Conservation (phyloP, 495 filamentous ascomycete genomes). For the Neurospora sp. region DNA sequence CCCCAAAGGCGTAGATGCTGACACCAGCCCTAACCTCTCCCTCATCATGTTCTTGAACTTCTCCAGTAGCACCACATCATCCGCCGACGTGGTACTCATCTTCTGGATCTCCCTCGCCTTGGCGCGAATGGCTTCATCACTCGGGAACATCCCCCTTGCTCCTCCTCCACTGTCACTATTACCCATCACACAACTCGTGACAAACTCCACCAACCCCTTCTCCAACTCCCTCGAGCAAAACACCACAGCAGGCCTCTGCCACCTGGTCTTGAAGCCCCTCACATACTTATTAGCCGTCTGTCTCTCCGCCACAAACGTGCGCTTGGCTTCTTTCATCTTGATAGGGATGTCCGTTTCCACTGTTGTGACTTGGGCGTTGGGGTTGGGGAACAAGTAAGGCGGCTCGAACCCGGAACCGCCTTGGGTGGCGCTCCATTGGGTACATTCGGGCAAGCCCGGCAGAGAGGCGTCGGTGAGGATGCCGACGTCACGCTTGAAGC, state of each 20-base stretch:
- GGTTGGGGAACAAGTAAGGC: constrained; percentile 28
- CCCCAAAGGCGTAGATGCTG: background rate
- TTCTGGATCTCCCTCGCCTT: constrained; percentile 35
- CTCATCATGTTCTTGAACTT: constrained; percentile 37
- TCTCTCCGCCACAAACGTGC: constrained; percentile 25
- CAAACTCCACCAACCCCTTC: constrained; percentile 32
- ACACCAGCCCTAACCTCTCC: constrained; percentile 3
- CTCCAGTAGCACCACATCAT: constrained; percentile 36
- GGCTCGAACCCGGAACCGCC: constrained; percentile 42
- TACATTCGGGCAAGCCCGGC: constrained; percentile 30
- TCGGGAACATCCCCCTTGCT: constrained; percentile 22
- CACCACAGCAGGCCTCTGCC: constrained; percentile 30
- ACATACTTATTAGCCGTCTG: constrained; percentile 32
- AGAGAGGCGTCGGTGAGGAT: constrained; percentile 35
- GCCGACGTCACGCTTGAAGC: constrained; percentile 57
- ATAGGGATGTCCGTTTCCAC: constrained; percentile 13
- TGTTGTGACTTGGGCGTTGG: constrained; percentile 9
- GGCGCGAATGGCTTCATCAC: constrained; percentile 28
- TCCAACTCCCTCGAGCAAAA: constrained; percentile 47
- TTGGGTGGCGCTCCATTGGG: constrained; percentile 28
- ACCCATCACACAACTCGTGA: constrained; percentile 4
- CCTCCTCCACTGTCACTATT: background rate
- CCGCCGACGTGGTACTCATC: constrained; percentile 32
- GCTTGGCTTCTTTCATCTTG: constrained; percentile 21
- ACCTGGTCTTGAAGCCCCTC: constrained; percentile 21